Percentiles rank a stretch among this genome's conserved stretches.
These are phyloP conservation scores for Cerrena zonata DNA, from an alignment of 1,284 basidiomycete genomes.

Conservation along the genomic window DNA sequence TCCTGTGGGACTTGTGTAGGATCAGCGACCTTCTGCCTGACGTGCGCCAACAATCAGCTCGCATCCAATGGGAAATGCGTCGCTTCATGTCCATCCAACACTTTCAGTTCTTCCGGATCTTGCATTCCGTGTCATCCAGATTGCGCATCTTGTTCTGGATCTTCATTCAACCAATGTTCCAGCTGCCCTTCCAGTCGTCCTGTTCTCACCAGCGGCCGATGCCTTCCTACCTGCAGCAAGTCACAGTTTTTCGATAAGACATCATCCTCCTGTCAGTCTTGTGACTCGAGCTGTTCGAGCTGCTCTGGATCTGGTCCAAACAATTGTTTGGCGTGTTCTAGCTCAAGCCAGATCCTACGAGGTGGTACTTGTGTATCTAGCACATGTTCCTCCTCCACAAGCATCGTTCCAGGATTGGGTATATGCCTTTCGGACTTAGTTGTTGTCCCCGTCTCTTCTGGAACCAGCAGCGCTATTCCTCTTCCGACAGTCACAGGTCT, in stretches of 20 bases:
- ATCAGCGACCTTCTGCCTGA: conserved; percentile 62
- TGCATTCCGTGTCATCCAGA: conserved; percentile 77
- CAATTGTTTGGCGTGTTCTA: conserved; percentile 70
- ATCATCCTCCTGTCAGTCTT: conserved; percentile 57
- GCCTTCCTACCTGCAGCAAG: conserved; percentile 69
- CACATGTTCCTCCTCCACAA: conserved; percentile 45
- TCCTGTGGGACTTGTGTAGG: conserved; percentile 67
- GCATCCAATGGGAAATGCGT: conserved; percentile 69
- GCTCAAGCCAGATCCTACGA: conserved; percentile 53
- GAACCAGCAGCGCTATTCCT: conserved; percentile 39
- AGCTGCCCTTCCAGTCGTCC: conserved; percentile 63
- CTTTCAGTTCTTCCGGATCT: conserved; percentile 57
- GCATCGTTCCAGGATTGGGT: conserved; percentile 62
- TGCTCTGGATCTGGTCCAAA: conserved; percentile 61
- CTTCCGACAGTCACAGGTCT: conserved; percentile 55
- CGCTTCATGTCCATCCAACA: conserved; percentile 62
- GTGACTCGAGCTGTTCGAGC: conserved; percentile 69
- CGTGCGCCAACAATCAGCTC: conserved; percentile 59
- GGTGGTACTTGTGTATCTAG: conserved; percentile 59
- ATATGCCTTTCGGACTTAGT: conserved; percentile 73
- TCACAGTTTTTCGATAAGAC: conserved; percentile 66
- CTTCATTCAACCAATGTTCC: conserved; percentile 69
- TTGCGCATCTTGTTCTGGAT: conserved; percentile 69
- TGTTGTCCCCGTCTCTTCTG: conserved; percentile 40
- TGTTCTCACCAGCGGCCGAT: conserved; percentile 65